Conservation (phyloP, 1,284 basidiomycete species). For the Pseudozyma tsukubaensis region DNA sequence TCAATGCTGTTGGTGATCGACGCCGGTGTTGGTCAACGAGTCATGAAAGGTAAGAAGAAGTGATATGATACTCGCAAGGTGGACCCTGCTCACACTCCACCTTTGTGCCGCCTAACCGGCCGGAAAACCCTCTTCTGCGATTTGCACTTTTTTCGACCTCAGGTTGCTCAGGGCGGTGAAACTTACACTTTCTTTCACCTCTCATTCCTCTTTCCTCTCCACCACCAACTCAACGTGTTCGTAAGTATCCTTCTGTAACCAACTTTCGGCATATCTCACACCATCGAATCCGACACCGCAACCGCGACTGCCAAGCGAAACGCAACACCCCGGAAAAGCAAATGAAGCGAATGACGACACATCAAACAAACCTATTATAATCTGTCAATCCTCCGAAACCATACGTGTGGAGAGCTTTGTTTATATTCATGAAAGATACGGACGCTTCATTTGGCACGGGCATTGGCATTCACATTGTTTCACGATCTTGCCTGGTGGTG, state of each 20-base stretch:
- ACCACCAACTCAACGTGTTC: conserved; percentile 4
- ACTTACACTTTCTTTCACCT: no score
- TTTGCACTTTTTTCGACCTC: background rate
- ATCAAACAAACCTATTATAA: conserved; percentile 29
- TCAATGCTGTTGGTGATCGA: background rate
- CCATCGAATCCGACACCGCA: background rate
- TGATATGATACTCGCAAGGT: no score
- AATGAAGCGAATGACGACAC: conserved; percentile 37
- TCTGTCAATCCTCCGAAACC: conserved; percentile 52
- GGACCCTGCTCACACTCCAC: no score
- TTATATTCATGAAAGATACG: conserved; percentile 1
- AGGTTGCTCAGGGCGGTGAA: background rate
- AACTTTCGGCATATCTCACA: no score
- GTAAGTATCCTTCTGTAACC: no score
- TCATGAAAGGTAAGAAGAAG: no score
- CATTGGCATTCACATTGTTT: no score
- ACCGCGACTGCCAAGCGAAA: background rate
- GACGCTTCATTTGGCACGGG: background rate
- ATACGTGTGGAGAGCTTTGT: conserved; percentile 5
- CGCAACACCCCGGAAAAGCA: background rate
- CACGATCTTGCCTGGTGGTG: background rate
- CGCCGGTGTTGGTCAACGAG: no score
- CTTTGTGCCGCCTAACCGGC: no score
- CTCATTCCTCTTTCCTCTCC: background rate
- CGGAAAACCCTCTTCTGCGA: background rate